Conservation (phyloP, 2,329 filamentous ascomycete species). For the Volutella citrinella region DNA sequence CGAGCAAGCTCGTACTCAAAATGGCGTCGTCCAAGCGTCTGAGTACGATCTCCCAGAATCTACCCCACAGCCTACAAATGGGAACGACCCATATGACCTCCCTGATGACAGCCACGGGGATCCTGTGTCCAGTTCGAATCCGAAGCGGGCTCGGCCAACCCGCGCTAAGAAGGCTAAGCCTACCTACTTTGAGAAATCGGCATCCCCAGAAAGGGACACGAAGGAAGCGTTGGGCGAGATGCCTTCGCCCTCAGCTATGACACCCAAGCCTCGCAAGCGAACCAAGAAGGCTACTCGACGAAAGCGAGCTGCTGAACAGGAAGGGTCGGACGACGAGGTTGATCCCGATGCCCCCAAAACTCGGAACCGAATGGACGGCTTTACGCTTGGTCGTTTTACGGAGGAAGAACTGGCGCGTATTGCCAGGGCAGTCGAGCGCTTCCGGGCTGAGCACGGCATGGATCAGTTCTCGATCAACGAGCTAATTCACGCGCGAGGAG, state of each 20-base stretch:
- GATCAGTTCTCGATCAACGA: conserved; percentile 46
- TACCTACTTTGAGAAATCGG: conserved; percentile 39
- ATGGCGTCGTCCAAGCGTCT: conserved; percentile 7
- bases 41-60: conserved; percentile 16
- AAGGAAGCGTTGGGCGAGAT: conserved; percentile 22
- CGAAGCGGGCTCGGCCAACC: conserved; percentile 31
- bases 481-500: conserved; percentile 36
- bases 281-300: conserved; percentile 28
- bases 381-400: conserved; percentile 40
- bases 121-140: conserved; percentile 15
- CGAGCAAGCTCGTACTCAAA: conserved; percentile 14
- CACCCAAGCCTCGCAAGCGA: conserved; percentile 28
- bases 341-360: conserved; percentile 12
- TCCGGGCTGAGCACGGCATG: conserved; percentile 40
- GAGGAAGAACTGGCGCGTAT: conserved; percentile 42
- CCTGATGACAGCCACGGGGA: no score
- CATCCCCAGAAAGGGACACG: conserved; percentile 15
- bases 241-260: conserved; percentile 32
- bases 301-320: conserved; percentile 20
- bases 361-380: conserved; percentile 25
- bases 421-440: conserved; percentile 40
- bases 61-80: conserved; percentile 14
- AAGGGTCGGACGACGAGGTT: conserved; percentile 16
- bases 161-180: conserved; percentile 48
- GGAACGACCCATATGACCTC: conserved; percentile 22